A percentile compares a stretch with the other conserved stretches of the same genome.
Evolutionary conservation across 2,329 filamentous ascomycete species (phyloP).

Genomic region (Colletotrichum theobromicola): DNA sequence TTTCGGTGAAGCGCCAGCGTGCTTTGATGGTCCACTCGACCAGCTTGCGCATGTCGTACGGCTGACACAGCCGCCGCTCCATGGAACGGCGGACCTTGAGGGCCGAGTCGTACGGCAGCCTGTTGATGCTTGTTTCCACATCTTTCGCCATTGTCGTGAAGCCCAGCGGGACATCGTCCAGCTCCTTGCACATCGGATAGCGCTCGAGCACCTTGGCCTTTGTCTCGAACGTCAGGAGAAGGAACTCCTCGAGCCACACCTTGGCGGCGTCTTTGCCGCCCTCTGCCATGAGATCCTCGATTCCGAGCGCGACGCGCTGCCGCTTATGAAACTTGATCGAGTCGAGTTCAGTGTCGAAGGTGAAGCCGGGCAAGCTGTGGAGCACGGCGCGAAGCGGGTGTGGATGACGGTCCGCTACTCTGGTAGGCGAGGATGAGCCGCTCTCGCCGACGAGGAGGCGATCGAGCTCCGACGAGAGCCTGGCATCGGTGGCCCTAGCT

Average conservation of each 20-base stretch:
- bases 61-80: not conserved
- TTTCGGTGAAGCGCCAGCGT: not conserved
- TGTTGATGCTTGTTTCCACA: not conserved
- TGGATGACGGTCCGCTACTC: not conserved
- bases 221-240: not conserved
- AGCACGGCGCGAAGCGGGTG: slow-evolving; percentile 1
- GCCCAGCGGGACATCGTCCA: slow-evolving; percentile 4
- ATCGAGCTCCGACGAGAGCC: not conserved
- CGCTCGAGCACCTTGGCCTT: not conserved
- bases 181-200: not conserved
- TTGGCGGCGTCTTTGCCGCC: not conserved
- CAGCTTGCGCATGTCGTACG: not conserved
- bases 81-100: not conserved
- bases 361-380: not conserved
- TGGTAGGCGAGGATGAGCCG: not conserved
- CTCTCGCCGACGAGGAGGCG: slow-evolving; percentile 1
- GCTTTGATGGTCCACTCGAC: not conserved
- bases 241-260: slow-evolving; percentile 2
- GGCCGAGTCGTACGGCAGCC: not conserved
- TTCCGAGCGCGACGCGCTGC: not conserved
- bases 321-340: not conserved
- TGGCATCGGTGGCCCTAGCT: not conserved
- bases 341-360: slow-evolving; percentile 5
- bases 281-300: not conserved
- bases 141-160: not conserved